Percentiles rank a stretch among this genome's conserved stretches.
These are phyloP conservation scores for Ceratopteris richardii DNA, from an alignment of 75 land plant species.

Conservation along the genomic window DNA sequence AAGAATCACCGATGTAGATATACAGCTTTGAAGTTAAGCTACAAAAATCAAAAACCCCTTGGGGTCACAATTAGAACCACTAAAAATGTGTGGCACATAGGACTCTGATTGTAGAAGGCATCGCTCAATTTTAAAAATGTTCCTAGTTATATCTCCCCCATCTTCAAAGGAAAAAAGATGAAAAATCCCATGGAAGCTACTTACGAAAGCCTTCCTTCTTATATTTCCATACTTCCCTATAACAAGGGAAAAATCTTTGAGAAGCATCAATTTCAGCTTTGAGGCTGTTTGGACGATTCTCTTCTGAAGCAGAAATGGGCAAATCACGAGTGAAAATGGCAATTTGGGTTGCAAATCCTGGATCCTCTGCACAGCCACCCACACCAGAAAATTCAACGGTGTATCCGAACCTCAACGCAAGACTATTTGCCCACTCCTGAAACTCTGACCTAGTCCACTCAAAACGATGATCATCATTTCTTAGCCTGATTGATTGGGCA, in stretches of 20 bases:
- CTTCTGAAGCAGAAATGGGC: background rate
- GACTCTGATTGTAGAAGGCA: too few species aligned
- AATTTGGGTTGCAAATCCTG: slow-evolving; percentile 95
- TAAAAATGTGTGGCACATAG: too few species aligned
- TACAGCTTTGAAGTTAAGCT: too few species aligned
- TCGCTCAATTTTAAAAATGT: too few species aligned
- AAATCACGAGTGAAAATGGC: slow-evolving; percentile 51
- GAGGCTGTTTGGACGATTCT: background rate
- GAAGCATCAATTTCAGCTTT: background rate
- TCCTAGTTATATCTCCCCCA: too few species aligned
- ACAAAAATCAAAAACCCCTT: too few species aligned
- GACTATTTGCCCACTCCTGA: slow-evolving; percentile 55
- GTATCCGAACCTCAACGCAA: slow-evolving; percentile 62
- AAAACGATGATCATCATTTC: slow-evolving; percentile 95
- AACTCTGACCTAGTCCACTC: slow-evolving; percentile 97
- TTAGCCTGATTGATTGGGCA: slow-evolving; percentile 37
- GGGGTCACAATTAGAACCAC: too few species aligned
- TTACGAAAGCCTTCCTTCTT: background rate
- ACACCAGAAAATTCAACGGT: slow-evolving; percentile 81
- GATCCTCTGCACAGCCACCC: slow-evolving; percentile 75
- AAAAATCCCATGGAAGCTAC: too few species aligned
- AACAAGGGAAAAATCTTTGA: background rate
- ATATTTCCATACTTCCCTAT: slow-evolving; percentile 5
- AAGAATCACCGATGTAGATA: too few species aligned
- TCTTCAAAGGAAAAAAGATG: too few species aligned